phyloP scores from a whole-genome alignment of 2,329 filamentous ascomycete species.

The Botrytis elliptica region DNA sequence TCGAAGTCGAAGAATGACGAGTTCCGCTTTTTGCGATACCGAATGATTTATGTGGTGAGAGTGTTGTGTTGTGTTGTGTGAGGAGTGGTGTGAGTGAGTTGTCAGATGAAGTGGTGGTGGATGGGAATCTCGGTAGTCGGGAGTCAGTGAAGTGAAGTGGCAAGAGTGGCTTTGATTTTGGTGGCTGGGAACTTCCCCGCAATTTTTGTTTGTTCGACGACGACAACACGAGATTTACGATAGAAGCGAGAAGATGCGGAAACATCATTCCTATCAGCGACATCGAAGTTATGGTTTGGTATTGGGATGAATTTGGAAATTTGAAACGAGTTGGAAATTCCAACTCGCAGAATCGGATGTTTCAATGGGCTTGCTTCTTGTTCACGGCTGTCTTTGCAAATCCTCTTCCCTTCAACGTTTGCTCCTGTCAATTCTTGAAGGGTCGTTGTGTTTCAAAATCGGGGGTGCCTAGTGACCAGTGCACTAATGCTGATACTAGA shows the following conservation, averaged over 20 bases:
- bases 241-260: not conserved
- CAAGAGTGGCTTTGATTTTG: not conserved
- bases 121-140: not conserved
- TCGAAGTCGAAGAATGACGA: too few species aligned
- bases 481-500: not conserved
- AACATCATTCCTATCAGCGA: not conserved
- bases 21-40: not conserved
- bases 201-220: not conserved
- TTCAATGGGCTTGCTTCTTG: not conserved
- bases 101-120: not conserved
- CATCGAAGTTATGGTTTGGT: not conserved
- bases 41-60: not conserved
- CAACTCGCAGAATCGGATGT: not conserved
- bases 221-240: not conserved
- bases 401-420: not conserved
- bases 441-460: not conserved
- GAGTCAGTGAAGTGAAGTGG: not conserved
- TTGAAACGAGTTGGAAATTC: rapidly evolving
- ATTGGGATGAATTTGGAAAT: not conserved
- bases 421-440: not conserved
- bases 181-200: slow-evolving; percentile 1
- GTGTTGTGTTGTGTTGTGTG: not conserved
- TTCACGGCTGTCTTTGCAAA: not conserved
- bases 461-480: not conserved
- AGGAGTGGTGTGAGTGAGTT: slow-evolving; percentile 6